A percentile compares a stretch with the other conserved stretches of the same genome.
Evolutionary conservation across 805 yeast species (phyloP).

Genomic region (Schizosaccharomyces lindneri): DNA sequence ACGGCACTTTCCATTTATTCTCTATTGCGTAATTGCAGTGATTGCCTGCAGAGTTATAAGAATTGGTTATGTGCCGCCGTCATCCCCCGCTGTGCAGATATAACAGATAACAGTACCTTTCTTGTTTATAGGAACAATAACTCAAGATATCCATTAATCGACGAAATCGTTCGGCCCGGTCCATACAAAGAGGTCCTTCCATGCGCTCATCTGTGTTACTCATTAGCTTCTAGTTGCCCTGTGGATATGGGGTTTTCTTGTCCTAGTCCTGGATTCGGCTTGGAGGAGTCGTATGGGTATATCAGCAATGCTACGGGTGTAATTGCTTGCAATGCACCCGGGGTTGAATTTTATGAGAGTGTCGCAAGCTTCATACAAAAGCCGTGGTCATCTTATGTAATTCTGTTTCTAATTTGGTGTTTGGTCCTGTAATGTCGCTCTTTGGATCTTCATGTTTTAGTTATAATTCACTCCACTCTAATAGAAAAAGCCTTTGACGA

Average conservation of each 20-base stretch:
- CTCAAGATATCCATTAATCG: slow-evolving; percentile 38
- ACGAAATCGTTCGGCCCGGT: slow-evolving; percentile 28
- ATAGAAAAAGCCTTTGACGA: too few species aligned
- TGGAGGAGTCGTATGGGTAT: slow-evolving; percentile 6
- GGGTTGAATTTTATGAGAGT: background rate
- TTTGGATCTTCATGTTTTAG: too few species aligned
- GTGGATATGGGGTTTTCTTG: slow-evolving; percentile 49
- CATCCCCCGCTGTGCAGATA: slow-evolving; percentile 59
- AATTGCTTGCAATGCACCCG: slow-evolving; percentile 2
- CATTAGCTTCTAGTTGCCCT: slow-evolving; percentile 67
- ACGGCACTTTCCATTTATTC: slow-evolving; percentile 42
- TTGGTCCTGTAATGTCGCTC: background rate
- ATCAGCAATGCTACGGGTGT: background rate
- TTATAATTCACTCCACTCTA: too few species aligned
- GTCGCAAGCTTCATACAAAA: background rate
- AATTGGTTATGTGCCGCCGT: slow-evolving; percentile 77
- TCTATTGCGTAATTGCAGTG: slow-evolving; percentile 44
- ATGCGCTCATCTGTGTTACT: slow-evolving; percentile 56
- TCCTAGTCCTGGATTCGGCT: slow-evolving; percentile 21
- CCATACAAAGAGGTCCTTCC: slow-evolving; percentile 64
- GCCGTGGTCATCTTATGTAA: background rate
- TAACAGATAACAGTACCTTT: slow-evolving; percentile 21
- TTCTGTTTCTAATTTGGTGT: background rate
- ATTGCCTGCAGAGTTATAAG: slow-evolving; percentile 47
- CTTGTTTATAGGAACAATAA: slow-evolving; percentile 7